phyloP scores from a whole-genome alignment of 129 eudicot species.

The Saussurea involucrata region DNA sequence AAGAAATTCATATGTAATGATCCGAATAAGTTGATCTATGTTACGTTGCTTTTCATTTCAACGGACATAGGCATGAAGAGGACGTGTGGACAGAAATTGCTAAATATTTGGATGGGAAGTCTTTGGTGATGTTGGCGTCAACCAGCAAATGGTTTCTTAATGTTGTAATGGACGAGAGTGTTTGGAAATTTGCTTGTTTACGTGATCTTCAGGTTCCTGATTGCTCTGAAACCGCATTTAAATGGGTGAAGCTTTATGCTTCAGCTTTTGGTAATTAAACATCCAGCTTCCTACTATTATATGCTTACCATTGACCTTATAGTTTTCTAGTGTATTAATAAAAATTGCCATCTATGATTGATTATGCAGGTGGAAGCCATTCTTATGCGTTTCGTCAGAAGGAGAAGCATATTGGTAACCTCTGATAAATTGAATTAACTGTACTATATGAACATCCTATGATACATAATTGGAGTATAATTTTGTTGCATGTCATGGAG shows the following conservation, averaged over 20 bases:
- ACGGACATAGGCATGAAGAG: slow-evolving; percentile 56
- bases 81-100: slow-evolving; percentile 95
- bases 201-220: slow-evolving; percentile 94
- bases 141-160: slow-evolving; percentile 74
- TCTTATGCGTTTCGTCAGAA: slow-evolving; percentile 74
- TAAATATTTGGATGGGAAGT: slow-evolving; percentile 79
- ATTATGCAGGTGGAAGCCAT: slow-evolving; percentile 83
- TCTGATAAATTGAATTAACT: slow-evolving; percentile 1
- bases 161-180: slow-evolving; percentile 52
- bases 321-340: neutral
- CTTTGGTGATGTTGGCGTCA: slow-evolving; percentile 78
- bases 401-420: slow-evolving; percentile 91
- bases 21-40: neutral
- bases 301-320: slow-evolving; percentile 12
- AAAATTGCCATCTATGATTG: neutral
- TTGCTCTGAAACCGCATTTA: slow-evolving; percentile 55
- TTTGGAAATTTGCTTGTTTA: slow-evolving; percentile 86
- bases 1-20: neutral
- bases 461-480: neutral
- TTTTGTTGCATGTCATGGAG: neutral
- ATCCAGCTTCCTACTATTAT: slow-evolving; percentile 19
- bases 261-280: slow-evolving; percentile 71
- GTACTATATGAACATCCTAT: neutral
- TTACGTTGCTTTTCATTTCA: slow-evolving; percentile 18
- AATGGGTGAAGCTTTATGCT: slow-evolving; percentile 72